Evolutionary conservation across 2,329 filamentous ascomycete genomes (phyloP), one percentile per base, ranked within the genome.

Genomic region (Tympanopsis confertula): DNA sequence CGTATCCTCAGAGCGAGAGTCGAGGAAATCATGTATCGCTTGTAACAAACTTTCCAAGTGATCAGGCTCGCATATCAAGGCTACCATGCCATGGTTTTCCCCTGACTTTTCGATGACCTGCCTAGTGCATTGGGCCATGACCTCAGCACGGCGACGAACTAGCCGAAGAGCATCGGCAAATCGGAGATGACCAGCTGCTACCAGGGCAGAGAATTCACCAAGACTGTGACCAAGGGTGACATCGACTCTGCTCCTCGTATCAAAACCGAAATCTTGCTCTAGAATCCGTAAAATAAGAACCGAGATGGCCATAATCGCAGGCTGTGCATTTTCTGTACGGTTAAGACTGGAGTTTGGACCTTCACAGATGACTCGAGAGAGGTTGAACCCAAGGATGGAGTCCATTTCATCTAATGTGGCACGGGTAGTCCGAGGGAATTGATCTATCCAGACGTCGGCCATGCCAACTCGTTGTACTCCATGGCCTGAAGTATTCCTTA

Each of bases 221-320:
- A 80, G 53, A 24, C 71, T 77, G 47, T 80, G 74, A 3, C 74
- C 74, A 18, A 79, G 58, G 0, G 70, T 73, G 17, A 77, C 64
- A 49, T 78, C 70, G 13, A 78, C 66, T 20, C 68, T 56, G 14
- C 69, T 62, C n/a, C 53, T 51, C 3, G 66, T 68, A 38, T 69
- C 58, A 55, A 79, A 78, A 13, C 66, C 70, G 47, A 76, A 78
- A 36, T 78, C 70, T 35, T 65, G 53, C 54, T 79, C 73, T 40
- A 79, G 54, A 32, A 79, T 65, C 20, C 69, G 65, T 39, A 78
- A 61, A 43, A 79, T 74, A 43, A 79, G 63, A 46, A 78, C 63
- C 19, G 69, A 74, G 3, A 71, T 74, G 12, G 74, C 71, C 74
- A 79, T 78, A 48, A 79, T 77, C 40, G 74, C 74, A 3, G 74